A percentile compares a stretch with the other conserved stretches of the same genome.
These are phyloP conservation scores for Neurospora sp. DNA, from an alignment of 495 filamentous ascomycete species.

Conservation along the genomic window DNA sequence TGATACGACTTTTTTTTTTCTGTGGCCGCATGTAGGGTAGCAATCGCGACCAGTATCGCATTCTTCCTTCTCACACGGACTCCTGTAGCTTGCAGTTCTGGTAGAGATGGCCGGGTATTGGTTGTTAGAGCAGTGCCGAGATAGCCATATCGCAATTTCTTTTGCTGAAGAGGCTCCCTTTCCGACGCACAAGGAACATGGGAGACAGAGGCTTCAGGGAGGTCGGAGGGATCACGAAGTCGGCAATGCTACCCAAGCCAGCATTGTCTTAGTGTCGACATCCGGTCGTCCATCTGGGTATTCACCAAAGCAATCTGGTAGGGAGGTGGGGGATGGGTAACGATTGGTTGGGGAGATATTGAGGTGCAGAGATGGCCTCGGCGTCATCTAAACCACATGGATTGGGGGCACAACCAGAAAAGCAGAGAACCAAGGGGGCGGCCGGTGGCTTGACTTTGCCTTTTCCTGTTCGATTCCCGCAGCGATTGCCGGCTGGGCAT, in stretches of 20 bases:
- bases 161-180: background rate
- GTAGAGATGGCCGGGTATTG: background rate
- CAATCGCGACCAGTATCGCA: background rate
- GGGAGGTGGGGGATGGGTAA: background rate
- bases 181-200: background rate
- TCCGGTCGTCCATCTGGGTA: background rate
- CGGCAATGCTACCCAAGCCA: background rate
- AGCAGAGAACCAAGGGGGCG: background rate
- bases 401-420: background rate
- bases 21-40: background rate
- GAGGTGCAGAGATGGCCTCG: background rate
- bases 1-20: background rate
- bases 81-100: background rate
- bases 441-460: background rate
- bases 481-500: background rate
- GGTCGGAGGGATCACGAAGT: background rate
- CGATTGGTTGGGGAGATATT: background rate
- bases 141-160: background rate
- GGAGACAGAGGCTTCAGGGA: background rate
- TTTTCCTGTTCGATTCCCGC: background rate
- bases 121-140: background rate
- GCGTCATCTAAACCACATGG: background rate
- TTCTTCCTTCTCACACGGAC: background rate
- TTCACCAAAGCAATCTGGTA: background rate
- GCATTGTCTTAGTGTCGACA: background rate